A percentile compares a stretch with the other conserved stretches of the same genome.
These are phyloP conservation scores for Scheffersomyces ergatensis DNA, from an alignment of 805 yeast genomes.

Conservation along the genomic window DNA sequence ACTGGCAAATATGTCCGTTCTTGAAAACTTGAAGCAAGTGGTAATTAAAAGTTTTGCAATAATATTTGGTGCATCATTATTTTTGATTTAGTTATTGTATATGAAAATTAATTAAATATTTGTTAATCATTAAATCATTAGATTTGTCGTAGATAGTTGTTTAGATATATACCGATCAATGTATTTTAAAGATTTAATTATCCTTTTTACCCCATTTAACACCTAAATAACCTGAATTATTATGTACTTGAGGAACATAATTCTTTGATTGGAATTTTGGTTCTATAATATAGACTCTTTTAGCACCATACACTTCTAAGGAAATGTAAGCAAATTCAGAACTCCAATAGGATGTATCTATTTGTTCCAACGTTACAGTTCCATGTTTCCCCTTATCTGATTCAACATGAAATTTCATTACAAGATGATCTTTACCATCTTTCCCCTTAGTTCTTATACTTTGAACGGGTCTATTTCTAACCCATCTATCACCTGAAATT, in stretches of 20 bases:
- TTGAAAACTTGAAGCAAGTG: too few relatives aligned
- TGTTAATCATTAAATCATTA: background rate
- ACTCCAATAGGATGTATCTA: slow-evolving; percentile 61
- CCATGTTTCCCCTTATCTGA: slow-evolving; percentile 62
- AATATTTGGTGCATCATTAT: too few relatives aligned
- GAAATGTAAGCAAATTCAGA: slow-evolving; percentile 73
- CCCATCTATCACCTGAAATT: slow-evolving; percentile 69
- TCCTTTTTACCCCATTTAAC: slow-evolving; percentile 81
- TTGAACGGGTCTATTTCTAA: slow-evolving; percentile 81
- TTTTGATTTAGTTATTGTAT: background rate
- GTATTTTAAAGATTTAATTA: slow-evolving; percentile 5
- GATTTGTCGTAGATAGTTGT: background rate
- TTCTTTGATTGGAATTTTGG: slow-evolving; percentile 50
- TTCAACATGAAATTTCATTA: slow-evolving; percentile 85
- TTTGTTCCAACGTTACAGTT: slow-evolving; percentile 75
- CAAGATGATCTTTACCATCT: slow-evolving; percentile 75
- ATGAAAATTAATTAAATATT: background rate
- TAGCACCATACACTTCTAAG: slow-evolving; percentile 70
- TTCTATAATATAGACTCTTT: slow-evolving; percentile 65
- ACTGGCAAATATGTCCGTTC: too few relatives aligned
- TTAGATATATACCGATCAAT: background rate
- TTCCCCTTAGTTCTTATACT: slow-evolving; percentile 64
- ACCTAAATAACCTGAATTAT: slow-evolving; percentile 66
- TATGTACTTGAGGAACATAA: slow-evolving; percentile 35
- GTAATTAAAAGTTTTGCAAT: too few relatives aligned